Conservation (phyloP, 805 yeast genomes). For the Suhomyces sp. region DNA sequence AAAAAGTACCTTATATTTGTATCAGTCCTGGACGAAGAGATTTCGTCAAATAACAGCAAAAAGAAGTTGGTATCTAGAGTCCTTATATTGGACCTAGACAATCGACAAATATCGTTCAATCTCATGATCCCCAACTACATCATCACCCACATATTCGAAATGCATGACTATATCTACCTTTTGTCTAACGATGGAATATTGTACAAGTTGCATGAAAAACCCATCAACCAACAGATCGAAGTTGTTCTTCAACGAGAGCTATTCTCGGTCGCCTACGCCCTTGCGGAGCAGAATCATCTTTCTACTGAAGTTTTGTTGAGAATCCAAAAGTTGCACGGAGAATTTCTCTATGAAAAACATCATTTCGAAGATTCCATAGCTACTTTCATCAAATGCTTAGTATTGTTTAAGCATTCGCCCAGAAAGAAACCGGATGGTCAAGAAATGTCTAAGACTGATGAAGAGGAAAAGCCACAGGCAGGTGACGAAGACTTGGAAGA, state of each 20-base stretch:
- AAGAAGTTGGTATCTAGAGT: constrained; percentile 48
- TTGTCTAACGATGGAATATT: constrained; percentile 75
- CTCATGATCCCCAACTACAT: constrained; percentile 61
- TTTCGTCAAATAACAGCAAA: constrained; percentile 4
- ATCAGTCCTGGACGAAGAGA: constrained; percentile 41
- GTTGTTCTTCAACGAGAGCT: constrained; percentile 66
- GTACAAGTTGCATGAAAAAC: constrained; percentile 63
- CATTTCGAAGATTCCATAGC: constrained; percentile 67
- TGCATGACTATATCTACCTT: constrained; percentile 57
- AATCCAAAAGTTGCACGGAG: constrained; percentile 56
- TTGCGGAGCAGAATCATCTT: constrained; percentile 47
- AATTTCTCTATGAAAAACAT: constrained; percentile 62
- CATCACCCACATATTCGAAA: constrained; percentile 54
- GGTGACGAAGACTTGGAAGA: constrained; percentile 28
- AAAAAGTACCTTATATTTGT: constrained; percentile 59
- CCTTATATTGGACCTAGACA: constrained; percentile 63
- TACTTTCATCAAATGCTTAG: constrained; percentile 57
- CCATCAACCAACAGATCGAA: constrained; percentile 64
- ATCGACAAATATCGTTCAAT: constrained; percentile 68
- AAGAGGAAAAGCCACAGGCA: background rate
- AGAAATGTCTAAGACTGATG: background rate
- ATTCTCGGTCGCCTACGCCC: constrained; percentile 65
- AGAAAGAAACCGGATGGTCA: background rate
- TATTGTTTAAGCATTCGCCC: constrained; percentile 13
- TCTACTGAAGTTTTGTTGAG: constrained; percentile 27